Base-by-base conservation (phyloP, 345 rosid genomes). In the Passiflora organensis region DNA sequence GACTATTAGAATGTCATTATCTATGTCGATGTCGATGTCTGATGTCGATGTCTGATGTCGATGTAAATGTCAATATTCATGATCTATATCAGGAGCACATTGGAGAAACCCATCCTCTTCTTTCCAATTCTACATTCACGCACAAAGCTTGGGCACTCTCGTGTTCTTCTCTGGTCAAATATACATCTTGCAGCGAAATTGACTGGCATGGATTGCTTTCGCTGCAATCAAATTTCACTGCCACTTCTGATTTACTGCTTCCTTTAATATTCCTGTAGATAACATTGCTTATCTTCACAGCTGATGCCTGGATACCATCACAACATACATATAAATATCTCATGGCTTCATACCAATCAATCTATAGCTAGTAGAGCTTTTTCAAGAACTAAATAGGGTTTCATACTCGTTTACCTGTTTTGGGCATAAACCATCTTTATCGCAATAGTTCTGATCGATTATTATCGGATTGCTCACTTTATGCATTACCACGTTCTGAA, bases 391-490 rank as follows among this genome's bases (percentile, higher is more conserved):
- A 18, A 6, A 32, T 17, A 6, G 10, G 22, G 13, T 0, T 25
- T 24, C 6, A 2, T 42, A n/a, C 13, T 21, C 21, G n/a, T 1
- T 37, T 73, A 89, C 97, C 94, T 90, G 76, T 46, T 77, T 57
- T 17, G 46, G 25, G 67, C 96, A 91, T 41, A 82, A 55, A 19
- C 37, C 43, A 24, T 44, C 32, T 43, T 72, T 74, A 56, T 91
- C 98, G 48, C 98, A 91, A 22, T 91, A 91, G 65, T 85, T 65
- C 51, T 91, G 95, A 66, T 91, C 71, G 20, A 91, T 78, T 56
- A 91, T 83, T 36, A 87, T 87, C 9, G 98, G 98, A 51, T 87
- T 87, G 51, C 55, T 74, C 51, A 91, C 95, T 49, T 91, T 87
- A 28, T 48, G 42, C 91, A 91, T 85, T 4, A 45, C 43, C 1